Base-by-base conservation (phyloP, 2,329 filamentous ascomycete genomes). In the Helotiales sp. region DNA sequence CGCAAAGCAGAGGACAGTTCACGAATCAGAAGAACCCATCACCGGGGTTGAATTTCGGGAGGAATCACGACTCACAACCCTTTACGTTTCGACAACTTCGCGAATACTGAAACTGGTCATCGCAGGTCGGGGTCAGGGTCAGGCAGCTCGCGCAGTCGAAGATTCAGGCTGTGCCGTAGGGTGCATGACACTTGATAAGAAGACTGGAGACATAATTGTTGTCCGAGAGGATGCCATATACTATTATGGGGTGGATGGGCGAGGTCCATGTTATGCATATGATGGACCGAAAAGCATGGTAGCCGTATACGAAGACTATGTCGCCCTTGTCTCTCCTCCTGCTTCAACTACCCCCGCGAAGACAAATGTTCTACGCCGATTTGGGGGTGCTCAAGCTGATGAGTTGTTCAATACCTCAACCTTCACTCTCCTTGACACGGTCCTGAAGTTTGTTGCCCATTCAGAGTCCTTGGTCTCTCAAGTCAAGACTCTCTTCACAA, bases 171-270 rank as follows among this genome's bases (percentile, higher is more conserved):
- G 93, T 69, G 93, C 85, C 10, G 85, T 96, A n/a, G 93, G 92
- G 1, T 99, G 96, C 73, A 96, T 99, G 91, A 90, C 91, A 0
- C 81, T 93, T 12, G 91, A 97, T 72, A 85, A 83, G 60, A 81
- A 83, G 61, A 89, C 86, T 0, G 91, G 89, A 5, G 91, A 97
- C 63, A 87, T 99, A 19, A 84, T 99, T 2, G 88, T 99, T n/a
- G 95, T 89, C 1, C 81, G 95, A 60, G 91, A 97, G 66, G 96
- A 99, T 81, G 95, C 93, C 7, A 89, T 99, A 54, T 98, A 98
- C 75, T 93, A 91, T 58, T 99, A 98, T 74, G 90, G 88, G 0
- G 76, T 89, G 0, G 89, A 95, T 58, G 93, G 93, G 0, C 85
- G 93, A 58, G 92, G 92, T 0, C 88, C 91, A 1, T 93, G 91